These are phyloP conservation scores for Solanum chiquidenum DNA, from an alignment of 257 asterid species.

Conservation along the genomic window DNA sequence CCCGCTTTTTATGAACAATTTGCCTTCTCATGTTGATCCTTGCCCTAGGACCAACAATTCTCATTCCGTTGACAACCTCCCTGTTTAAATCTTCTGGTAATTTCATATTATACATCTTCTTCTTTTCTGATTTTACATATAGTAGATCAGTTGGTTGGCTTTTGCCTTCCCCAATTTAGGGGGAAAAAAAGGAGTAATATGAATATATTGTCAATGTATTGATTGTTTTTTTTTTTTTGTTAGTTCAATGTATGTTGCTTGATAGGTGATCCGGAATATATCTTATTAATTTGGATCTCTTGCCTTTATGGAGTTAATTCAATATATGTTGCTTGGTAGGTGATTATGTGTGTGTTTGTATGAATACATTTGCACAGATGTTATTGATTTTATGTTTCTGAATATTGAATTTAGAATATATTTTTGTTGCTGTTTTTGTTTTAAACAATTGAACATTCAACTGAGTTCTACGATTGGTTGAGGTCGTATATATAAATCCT, in stretches of 20 bases:
- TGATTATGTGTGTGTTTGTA: neutral
- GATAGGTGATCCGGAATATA: neutral
- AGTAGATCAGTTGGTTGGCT: neutral
- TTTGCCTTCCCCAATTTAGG: neutral
- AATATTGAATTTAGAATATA: neutral
- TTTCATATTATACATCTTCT: neutral
- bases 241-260: neutral
- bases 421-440: neutral
- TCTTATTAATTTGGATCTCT: neutral
- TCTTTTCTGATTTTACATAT: neutral
- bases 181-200: neutral
- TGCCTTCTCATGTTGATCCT: constrained; percentile 26
- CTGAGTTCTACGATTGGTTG: neutral
- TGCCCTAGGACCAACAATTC: constrained; percentile 26
- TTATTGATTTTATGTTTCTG: neutral
- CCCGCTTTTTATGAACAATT: constrained; percentile 61
- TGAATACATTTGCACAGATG: neutral
- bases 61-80: constrained; percentile 31
- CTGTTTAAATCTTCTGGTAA: constrained; percentile 17
- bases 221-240: neutral
- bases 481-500: neutral
- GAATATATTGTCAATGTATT: neutral
- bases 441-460: neutral
- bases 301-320: neutral
- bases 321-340: neutral